Conservation (phyloP, 352 stramenopile genomes). For the Phytopythium kandeliae region DNA sequence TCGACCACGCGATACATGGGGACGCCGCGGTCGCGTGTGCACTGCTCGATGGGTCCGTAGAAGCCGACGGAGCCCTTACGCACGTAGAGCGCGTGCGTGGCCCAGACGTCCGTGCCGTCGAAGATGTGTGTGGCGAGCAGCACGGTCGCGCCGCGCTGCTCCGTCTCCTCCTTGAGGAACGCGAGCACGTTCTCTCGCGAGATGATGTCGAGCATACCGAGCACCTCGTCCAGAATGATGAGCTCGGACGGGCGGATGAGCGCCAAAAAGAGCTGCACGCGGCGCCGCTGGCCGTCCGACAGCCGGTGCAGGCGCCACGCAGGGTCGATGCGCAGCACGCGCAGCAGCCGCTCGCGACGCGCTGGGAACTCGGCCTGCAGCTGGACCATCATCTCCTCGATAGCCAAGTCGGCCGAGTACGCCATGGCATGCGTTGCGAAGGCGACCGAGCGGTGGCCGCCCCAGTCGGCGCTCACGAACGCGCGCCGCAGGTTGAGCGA, state of each 20-base stretch:
- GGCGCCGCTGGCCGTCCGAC: conserved; percentile 77
- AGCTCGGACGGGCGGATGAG: conserved; percentile 95
- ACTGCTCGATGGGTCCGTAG: conserved; percentile 62
- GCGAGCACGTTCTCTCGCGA: conserved; percentile 91
- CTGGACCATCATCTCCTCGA: conserved; percentile 96
- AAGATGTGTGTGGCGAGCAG: conserved; percentile 95
- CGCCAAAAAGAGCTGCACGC: conserved; percentile 96
- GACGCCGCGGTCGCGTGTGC: conserved; percentile 38
- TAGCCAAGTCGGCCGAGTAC: conserved; percentile 93
- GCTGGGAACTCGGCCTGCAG: conserved; percentile 93
- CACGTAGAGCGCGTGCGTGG: conserved; percentile 93
- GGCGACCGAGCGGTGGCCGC: conserved; percentile 89
- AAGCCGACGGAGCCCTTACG: conserved; percentile 48
- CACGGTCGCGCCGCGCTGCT: conserved; percentile 53
- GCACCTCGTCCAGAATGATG: conserved; percentile 98
- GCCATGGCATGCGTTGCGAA: conserved; percentile 90
- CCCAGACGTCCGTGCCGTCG: conserved; percentile 96
- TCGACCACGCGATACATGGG: conserved; percentile 92
- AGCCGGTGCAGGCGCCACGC: conserved; percentile 85
- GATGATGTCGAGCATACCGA: conserved; percentile 96
- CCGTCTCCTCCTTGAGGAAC: conserved; percentile 88
- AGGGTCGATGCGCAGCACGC: conserved; percentile 95
- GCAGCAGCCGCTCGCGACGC: conserved; percentile 90
- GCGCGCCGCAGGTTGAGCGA: conserved; percentile 90
- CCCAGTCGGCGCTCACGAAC: conserved; percentile 96